Percentiles rank a stretch among this genome's conserved stretches.
phyloP scores from a whole-genome alignment of 306 rosid genomes.

The Casuarina cunninghamiana region DNA sequence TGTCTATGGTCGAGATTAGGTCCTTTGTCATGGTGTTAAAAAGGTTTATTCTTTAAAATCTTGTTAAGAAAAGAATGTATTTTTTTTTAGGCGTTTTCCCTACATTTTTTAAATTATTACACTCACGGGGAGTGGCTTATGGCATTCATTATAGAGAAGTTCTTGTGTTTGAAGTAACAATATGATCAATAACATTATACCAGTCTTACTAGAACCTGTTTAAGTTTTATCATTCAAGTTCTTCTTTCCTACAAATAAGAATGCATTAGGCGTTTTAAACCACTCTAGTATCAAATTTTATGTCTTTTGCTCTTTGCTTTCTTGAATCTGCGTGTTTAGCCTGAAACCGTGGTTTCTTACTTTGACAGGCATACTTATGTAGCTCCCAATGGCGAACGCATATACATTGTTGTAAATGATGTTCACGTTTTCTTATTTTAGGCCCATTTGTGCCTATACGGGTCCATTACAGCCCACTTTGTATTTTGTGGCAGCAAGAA shows the following conservation, averaged over 20 bases:
- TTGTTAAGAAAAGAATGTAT: too few species aligned
- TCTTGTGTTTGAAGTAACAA: neutral
- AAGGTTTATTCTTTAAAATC: too few species aligned
- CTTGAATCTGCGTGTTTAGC: neutral
- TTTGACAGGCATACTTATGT: constrained; percentile 81
- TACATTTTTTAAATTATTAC: neutral
- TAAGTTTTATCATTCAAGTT: neutral
- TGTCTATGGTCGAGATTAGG: constrained; percentile 73
- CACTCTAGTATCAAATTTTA: neutral
- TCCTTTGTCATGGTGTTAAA: constrained; percentile 52
- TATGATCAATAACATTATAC: neutral
- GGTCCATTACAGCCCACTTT: too few species aligned
- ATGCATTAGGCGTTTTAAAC: neutral
- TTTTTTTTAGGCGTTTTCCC: neutral
- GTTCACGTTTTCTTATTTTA: too few species aligned
- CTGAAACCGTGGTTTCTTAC: constrained; percentile 27
- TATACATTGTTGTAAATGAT: too few species aligned
- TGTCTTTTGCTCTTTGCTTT: neutral
- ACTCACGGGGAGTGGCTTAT: neutral
- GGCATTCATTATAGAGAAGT: neutral
- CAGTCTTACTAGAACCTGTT: neutral
- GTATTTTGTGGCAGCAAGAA: too few species aligned
- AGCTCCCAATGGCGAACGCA: constrained; percentile 91
- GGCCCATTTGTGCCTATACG: too few species aligned
- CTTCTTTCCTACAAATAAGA: neutral